Conservation (phyloP, 2,329 filamentous ascomycete species). For the Aspergillus thermomutatus region DNA sequence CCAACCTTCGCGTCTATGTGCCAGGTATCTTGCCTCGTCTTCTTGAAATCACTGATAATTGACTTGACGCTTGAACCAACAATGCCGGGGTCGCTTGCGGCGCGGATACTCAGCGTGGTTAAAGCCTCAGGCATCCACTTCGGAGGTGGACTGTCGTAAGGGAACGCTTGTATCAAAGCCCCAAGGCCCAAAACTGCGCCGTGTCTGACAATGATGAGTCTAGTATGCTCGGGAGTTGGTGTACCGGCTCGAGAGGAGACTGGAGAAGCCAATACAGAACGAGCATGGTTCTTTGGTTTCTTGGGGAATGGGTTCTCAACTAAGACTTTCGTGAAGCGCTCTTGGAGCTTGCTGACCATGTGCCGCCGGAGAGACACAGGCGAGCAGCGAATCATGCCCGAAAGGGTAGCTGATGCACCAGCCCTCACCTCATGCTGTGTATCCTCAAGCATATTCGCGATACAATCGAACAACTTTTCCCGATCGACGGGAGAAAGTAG, state of each 20-base stretch:
- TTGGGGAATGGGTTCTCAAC: slow-evolving; percentile 83
- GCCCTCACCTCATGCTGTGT: slow-evolving; percentile 89
- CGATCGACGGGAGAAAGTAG: slow-evolving; percentile 73
- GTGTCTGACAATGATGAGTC: slow-evolving; percentile 77
- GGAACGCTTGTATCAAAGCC: slow-evolving; percentile 90
- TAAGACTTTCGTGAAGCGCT: slow-evolving; percentile 76
- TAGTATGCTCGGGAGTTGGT: slow-evolving; percentile 57
- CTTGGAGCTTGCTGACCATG: slow-evolving; percentile 71
- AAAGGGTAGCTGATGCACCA: slow-evolving; percentile 86
- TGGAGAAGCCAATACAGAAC: slow-evolving; percentile 39
- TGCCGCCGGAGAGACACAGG: slow-evolving; percentile 73
- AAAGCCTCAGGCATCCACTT: slow-evolving; percentile 91
- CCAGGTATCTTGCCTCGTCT: slow-evolving; percentile 99
- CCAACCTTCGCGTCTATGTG: slow-evolving; percentile 93
- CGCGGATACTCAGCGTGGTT: slow-evolving; percentile 76
- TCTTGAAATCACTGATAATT: slow-evolving; percentile 96
- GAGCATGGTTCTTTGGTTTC: slow-evolving; percentile 39
- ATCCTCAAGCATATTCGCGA: slow-evolving; percentile 94
- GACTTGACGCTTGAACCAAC: slow-evolving; percentile 95
- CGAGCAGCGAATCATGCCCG: slow-evolving; percentile 97
- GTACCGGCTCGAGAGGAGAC: slow-evolving; percentile 46
- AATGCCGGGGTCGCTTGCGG: slow-evolving; percentile 83
- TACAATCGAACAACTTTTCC: slow-evolving; percentile 78
- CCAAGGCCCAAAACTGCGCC: slow-evolving; percentile 90
- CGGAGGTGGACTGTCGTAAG: slow-evolving; percentile 89